phyloP scores from a whole-genome alignment of 768 basidiomycete genomes.

The Trametes sanguinea region DNA sequence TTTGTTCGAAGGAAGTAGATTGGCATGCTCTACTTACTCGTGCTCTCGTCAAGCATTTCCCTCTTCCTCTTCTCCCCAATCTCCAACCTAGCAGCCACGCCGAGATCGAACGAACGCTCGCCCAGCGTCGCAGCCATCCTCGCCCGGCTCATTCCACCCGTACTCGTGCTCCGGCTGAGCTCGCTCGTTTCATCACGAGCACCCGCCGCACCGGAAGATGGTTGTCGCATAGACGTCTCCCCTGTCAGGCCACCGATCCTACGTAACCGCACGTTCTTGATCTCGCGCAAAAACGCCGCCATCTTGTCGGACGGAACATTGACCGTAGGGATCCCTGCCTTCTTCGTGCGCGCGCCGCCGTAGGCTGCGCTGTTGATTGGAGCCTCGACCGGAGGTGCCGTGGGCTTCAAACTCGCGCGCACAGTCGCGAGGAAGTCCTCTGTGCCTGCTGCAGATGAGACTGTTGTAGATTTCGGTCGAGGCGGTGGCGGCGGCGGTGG shows the following conservation, averaged over 20 bases:
- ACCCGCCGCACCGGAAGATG: slow-evolving; percentile 11
- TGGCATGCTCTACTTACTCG: neutral
- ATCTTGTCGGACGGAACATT: slow-evolving; percentile 81
- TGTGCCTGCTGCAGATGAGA: slow-evolving; percentile 25
- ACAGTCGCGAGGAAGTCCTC: slow-evolving; percentile 52
- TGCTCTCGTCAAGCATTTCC: slow-evolving; percentile 11
- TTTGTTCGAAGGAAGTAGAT: neutral
- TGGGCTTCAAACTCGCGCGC: slow-evolving; percentile 67
- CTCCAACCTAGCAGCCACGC: slow-evolving; percentile 18
- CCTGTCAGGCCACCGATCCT: slow-evolving; percentile 47
- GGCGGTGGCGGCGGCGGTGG: slow-evolving; percentile 37
- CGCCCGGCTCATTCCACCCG: slow-evolving; percentile 15
- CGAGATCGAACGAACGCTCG: slow-evolving; percentile 23
- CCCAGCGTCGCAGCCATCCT: slow-evolving; percentile 21
- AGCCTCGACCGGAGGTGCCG: slow-evolving; percentile 58
- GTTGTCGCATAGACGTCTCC: slow-evolving; percentile 19
- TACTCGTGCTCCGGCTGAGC: slow-evolving; percentile 11
- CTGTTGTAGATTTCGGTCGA: slow-evolving; percentile 17
- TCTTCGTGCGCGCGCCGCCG: slow-evolving; percentile 37
- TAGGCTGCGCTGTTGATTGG: slow-evolving; percentile 55
- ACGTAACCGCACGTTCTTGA: slow-evolving; percentile 72
- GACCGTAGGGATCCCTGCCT: slow-evolving; percentile 63
- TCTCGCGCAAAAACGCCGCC: slow-evolving; percentile 78
- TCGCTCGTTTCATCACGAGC: slow-evolving; percentile 6
- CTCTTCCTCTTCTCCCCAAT: slow-evolving; percentile 29